These are phyloP conservation scores for Iris macrosiphon DNA, from an alignment of 106 monocot species.

Conservation along the genomic window DNA sequence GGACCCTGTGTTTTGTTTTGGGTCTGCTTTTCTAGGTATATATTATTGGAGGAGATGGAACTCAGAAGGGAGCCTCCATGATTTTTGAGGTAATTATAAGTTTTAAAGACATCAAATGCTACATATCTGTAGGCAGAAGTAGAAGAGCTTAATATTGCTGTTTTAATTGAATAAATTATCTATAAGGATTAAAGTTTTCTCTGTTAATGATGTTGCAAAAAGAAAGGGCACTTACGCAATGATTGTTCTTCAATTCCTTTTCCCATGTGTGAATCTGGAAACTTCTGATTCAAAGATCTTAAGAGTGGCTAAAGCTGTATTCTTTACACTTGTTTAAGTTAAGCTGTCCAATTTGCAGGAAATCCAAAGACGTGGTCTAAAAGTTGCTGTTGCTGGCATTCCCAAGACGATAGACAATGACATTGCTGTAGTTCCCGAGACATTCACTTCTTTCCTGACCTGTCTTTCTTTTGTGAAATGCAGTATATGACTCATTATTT, in stretches of 20 bases:
- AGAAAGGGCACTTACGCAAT: too few species aligned
- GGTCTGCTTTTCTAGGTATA: slow-evolving; percentile 20
- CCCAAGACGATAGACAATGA: slow-evolving; percentile 35
- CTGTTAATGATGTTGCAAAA: too few species aligned
- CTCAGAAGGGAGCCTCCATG: slow-evolving; percentile 28
- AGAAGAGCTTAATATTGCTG: too few species aligned
- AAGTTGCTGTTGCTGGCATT: slow-evolving; percentile 31
- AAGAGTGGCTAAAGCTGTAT: background rate
- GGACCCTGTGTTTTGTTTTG: background rate
- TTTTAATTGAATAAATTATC: too few species aligned
- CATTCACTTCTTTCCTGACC: too few species aligned
- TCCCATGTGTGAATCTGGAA: too few species aligned
- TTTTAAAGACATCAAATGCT: background rate
- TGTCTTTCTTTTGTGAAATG: background rate
- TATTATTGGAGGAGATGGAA: slow-evolving; percentile 39
- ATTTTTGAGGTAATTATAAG: slow-evolving; percentile 32
- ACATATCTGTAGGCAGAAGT: background rate
- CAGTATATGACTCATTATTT: background rate
- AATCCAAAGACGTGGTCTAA: slow-evolving; percentile 30
- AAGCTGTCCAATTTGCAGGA: slow-evolving; percentile 14
- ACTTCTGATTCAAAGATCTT: too few species aligned
- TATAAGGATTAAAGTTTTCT: too few species aligned
- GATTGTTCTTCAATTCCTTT: too few species aligned
- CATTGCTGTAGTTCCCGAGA: slow-evolving; percentile 17
- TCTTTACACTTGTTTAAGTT: background rate